Base-by-base conservation (phyloP, 306 rosid genomes). In the Fagus crenata region DNA sequence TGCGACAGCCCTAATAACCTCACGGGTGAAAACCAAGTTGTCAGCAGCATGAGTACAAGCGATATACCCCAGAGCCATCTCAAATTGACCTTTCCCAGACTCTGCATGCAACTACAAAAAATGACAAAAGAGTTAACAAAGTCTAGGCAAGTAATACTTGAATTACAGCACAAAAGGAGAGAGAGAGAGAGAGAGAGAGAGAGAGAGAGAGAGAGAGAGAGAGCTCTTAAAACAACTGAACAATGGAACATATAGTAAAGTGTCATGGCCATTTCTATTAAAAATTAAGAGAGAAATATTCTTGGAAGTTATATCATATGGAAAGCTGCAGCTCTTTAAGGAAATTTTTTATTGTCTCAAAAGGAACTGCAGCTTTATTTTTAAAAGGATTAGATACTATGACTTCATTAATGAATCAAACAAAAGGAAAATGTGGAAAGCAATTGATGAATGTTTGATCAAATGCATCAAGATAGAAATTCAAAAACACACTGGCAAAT, bases 11-110 rank as follows among this genome's bases (percentile, higher is more conserved):
- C 87, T 85, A n/a, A 92, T 84, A 76, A 81, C 89, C 86, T 92
- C 98, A 40, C 92, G 98, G 15, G 91, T 67, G 81, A 81, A 94
- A 81, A 84, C 49, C 77, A 94, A 81, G 88, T 89, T 80, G 86
- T 92, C 94, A 13, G 96, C 95, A 35, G 98, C 89, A 79, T 80
- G 54, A 73, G 81, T 85, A 77, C 95, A 90, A 74, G 51, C n/a
- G 13, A 85, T 78, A 78, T 92, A 85, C 63, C 90, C 91, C 69
- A 80, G 67, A 83, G 78, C 88, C 73, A 94, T 6, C 84, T 94
- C 98, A 84, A 87, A 92, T 83, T 94, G 98, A 55, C 98, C 98
- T 78, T 88, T 90, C 73, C 91, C 98, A 83, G 92, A 77, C 80
- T 94, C 98, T 46, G 96, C 90, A 76, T 94, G 97, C 69, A 94